Evolutionary conservation across 176 grass and related monocot species (phyloP), one percentile per base, ranked within the genome.

Genomic region (Zizania latifolia): DNA sequence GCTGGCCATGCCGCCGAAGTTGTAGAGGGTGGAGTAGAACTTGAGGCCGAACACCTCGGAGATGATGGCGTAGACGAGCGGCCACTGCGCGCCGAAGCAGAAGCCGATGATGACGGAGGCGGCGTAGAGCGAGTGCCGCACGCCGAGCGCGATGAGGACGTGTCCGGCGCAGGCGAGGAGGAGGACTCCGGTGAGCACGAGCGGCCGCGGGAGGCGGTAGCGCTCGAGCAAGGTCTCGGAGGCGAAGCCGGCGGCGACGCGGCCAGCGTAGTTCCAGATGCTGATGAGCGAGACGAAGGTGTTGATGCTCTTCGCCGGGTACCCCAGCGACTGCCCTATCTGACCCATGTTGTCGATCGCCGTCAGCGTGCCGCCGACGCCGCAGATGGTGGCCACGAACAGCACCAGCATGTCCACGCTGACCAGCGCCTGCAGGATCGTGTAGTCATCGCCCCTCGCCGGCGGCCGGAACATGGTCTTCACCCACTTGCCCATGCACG

Each of bases 301-400:
- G 86, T 70, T 86, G 30, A 87, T 72, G 81, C 73, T 83, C 37
- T 65, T 74, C 1, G 79, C 9, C 0, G 86, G 83, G 83, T 96
- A 91, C 0, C 83, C 80, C 10, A 92, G 75, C 0, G 92, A 87
- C 40, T 87, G 56, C 0, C 92, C 92, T 58, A 96, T 96, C 67
- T 96, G 92, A 8, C 92, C 92, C 92, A 96, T 96, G 89, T 96
- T 96, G 77, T 96, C 92, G 69, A 96, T 92, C 1, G 92, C 92
- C 5, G 92, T 91, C 43, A 96, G 80, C 3, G 89, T 96, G 0
- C 92, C 92, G 2, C 92, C 92, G 1, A 89, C 80, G 6, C 92
- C 89, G 80, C 89, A 96, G 56, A 87, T 80, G 36, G 83, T 89
- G 0, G 92, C 72, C 1, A 92, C n/a, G 86, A 96, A 82, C 7